A percentile compares a stretch with the other conserved stretches of the same genome.
phyloP scores from a whole-genome alignment of 2,329 filamentous ascomycete species.

The Exserohilum rostratum region DNA sequence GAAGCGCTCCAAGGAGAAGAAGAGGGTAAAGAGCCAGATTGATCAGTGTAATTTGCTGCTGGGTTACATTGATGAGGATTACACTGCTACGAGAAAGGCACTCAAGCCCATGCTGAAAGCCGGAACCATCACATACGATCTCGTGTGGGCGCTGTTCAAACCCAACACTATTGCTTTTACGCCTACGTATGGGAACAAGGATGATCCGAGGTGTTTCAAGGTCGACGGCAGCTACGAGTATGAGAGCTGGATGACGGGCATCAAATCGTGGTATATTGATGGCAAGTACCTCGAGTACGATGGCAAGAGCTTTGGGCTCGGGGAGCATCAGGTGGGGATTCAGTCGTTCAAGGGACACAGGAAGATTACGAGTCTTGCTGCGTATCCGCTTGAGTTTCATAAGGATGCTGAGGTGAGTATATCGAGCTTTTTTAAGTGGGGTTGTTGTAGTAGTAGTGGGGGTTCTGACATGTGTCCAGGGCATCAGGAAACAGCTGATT shows the following conservation, averaged over 20 bases:
- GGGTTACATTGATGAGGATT: constrained; percentile 82
- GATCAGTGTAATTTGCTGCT: constrained; percentile 74
- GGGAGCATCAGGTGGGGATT: constrained; percentile 72
- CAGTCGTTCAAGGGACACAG: constrained; percentile 77
- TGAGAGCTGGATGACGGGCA: constrained; percentile 67
- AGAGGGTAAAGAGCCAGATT: constrained; percentile 63
- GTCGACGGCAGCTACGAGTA: constrained; percentile 78
- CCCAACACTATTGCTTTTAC: constrained; percentile 80
- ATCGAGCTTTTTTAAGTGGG: no score
- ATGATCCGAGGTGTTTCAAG: constrained; percentile 82
- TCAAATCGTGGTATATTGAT: constrained; percentile 77
- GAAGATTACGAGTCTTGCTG: constrained; percentile 79
- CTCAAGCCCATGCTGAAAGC: constrained; percentile 80
- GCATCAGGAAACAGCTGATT: constrained; percentile 70
- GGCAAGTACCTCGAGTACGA: constrained; percentile 85
- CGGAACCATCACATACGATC: constrained; percentile 85
- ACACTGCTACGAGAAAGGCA: constrained; percentile 76
- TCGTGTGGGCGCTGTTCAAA: constrained; percentile 88
- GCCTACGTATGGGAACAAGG: constrained; percentile 74
- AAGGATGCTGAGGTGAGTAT: constrained; percentile 63
- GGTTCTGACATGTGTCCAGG: constrained; percentile 34
- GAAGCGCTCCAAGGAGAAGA: constrained; percentile 66
- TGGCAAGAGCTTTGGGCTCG: constrained; percentile 82
- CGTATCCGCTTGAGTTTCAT: constrained; percentile 82
- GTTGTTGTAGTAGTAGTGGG: no score